Percentiles rank a stretch among this genome's conserved stretches.
These are phyloP conservation scores for Suillus alpinus DNA, from an alignment of 768 basidiomycete species.

Conservation along the genomic window DNA sequence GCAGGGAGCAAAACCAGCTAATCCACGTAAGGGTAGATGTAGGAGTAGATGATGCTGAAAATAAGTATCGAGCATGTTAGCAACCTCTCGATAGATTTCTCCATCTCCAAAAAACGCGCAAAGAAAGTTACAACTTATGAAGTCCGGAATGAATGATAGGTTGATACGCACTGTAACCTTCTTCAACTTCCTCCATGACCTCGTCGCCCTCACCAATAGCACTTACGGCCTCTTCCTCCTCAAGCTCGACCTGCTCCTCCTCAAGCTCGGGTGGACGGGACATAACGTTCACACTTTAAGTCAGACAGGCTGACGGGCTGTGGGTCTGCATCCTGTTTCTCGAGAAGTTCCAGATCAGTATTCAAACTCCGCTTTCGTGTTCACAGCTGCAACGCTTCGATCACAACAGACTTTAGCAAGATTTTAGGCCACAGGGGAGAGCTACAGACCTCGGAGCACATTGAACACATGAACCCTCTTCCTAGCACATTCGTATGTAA, in stretches of 20 bases:
- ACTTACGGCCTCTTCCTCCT: slow-evolving; percentile 62
- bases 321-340: slow-evolving; percentile 15
- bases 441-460: background rate
- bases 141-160: slow-evolving; percentile 12
- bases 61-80: background rate
- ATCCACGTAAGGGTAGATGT: slow-evolving; percentile 95
- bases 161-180: slow-evolving; percentile 72
- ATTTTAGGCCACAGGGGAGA: background rate
- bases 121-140: slow-evolving; percentile 1
- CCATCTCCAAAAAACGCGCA: background rate
- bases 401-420: background rate
- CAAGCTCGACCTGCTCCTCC: slow-evolving; percentile 48
- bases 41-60: slow-evolving; percentile 79
- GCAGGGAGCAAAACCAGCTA: slow-evolving; percentile 92
- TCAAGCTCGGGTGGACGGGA: slow-evolving; percentile 40
- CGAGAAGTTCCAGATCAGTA: slow-evolving; percentile 24
- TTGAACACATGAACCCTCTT: background rate
- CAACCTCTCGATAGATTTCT: background rate
- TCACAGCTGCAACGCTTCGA: background rate
- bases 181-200: slow-evolving; percentile 68
- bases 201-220: slow-evolving; percentile 67
- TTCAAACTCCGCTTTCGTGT: slow-evolving; percentile 29
- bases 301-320: slow-evolving; percentile 22
- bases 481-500: slow-evolving; percentile 7
- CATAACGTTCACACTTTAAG: slow-evolving; percentile 28